phyloP scores from a whole-genome alignment of 1,284 basidiomycete species.

The Singerocomus inundabilis region DNA sequence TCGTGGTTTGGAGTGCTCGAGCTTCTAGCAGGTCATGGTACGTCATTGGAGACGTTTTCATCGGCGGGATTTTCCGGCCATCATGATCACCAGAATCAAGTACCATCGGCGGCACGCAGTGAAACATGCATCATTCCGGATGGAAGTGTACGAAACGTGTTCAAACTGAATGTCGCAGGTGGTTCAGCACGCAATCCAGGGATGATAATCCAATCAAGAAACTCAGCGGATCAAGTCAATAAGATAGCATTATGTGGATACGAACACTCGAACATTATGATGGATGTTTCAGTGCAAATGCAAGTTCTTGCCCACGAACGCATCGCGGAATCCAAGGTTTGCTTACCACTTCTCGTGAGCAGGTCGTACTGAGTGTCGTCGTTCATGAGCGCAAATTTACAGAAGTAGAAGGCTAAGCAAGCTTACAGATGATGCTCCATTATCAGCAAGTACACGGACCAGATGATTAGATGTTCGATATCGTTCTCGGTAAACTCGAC shows the following conservation, averaged over 20 bases:
- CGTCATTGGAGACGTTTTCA: neutral
- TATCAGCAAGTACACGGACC: no score
- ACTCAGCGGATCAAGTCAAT: neutral
- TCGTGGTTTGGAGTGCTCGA: neutral
- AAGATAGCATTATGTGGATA: neutral
- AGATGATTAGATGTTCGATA: no score
- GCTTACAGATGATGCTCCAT: no score
- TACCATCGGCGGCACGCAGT: neutral
- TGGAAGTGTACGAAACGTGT: neutral
- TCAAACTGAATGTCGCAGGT: neutral
- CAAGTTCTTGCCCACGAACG: neutral
- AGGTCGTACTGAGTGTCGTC: conserved; percentile 36
- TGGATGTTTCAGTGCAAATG: neutral
- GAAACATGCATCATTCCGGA: neutral
- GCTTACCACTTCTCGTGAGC: conserved; percentile 43
- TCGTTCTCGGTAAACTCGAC: no score
- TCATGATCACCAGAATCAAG: neutral
- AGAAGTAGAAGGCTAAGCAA: neutral
- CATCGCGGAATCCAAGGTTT: neutral
- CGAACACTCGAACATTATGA: neutral
- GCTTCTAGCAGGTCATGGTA: neutral
- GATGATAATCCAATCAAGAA: neutral
- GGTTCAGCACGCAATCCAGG: no score
- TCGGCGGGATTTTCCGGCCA: neutral
- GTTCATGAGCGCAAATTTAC: conserved; percentile 4